Base-by-base conservation (phyloP, 78 protist genomes). In the Dictyostelium discoideum region DNA sequence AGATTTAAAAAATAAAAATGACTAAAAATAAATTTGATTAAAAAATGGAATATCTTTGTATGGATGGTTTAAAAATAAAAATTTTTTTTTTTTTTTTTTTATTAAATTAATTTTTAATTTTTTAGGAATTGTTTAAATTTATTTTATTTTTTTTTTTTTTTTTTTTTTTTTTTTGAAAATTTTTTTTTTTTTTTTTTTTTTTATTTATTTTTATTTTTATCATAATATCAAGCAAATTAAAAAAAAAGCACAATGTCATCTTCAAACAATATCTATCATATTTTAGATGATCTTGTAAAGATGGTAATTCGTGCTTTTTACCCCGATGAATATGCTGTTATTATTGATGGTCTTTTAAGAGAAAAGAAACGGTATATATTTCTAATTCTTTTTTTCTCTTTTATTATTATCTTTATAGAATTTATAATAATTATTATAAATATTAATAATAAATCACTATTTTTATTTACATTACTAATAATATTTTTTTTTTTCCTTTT, bases 231-330 rank as follows among this genome's bases (percentile, higher is more conserved):
- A 10, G 29, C 74, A 65, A 72, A 72, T 14, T 26, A 69, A 26
- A 69, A 10, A 72, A 24, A 72, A 72, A 72, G 37, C 13, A 29
- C 46, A 72, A 72, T 29, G 22, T 20, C 20, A 4, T 29, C 79
- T 29, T 77, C 84, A 77, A 77, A 32, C 44, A 86, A 73, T 86
- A 77, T 87, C 32, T 87, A 78, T 60, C 46, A 48, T 77, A 80
- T 88, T 14, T 26, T 88, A n/a, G 93, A 88, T 88, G 93, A 88
- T 80, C 86, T 88, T 80, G 93, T 89, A 10, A 89, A 82, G 37
- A 18, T 89, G 76, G 39, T 89, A 37, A n/a, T 89, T 26, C 44
- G 94, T 40, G 86, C 88, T 20, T 89, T 89, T 85, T 89, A 89
- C 29, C 65, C 29, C 8, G 94, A 89, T 63, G 94, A 89, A 32